Evolutionary conservation across 352 stramenopile species (phyloP).

Genomic region (Elongisporangium prolatum): DNA sequence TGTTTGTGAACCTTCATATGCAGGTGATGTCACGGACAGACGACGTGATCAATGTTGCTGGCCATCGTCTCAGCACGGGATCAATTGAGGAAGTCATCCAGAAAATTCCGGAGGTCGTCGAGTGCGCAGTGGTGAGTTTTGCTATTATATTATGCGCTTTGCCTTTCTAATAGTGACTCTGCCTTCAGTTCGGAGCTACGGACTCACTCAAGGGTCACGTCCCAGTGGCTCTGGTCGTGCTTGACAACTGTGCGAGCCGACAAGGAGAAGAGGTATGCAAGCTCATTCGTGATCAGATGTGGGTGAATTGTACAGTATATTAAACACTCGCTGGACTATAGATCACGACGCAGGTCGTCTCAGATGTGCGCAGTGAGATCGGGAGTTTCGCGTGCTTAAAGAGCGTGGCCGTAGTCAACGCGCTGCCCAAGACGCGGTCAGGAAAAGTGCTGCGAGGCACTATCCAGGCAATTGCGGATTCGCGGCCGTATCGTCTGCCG

Average conservation of each 20-base stretch:
- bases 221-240: slow-evolving; percentile 35
- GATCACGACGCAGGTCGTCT: slow-evolving; percentile 22
- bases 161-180: slow-evolving; percentile 2
- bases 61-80: slow-evolving; percentile 83
- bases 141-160: slow-evolving; percentile 1
- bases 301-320: neutral
- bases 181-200: slow-evolving; percentile 31
- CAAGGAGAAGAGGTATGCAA: neutral
- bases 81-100: slow-evolving; percentile 89
- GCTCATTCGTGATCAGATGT: neutral
- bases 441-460: slow-evolving; percentile 50
- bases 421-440: slow-evolving; percentile 46
- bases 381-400: slow-evolving; percentile 52
- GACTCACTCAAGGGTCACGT: slow-evolving; percentile 43
- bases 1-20: neutral
- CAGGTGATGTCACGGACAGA: slow-evolving; percentile 89
- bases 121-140: slow-evolving; percentile 74
- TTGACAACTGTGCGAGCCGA: slow-evolving; percentile 19
- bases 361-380: slow-evolving; percentile 37
- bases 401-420: slow-evolving; percentile 31
- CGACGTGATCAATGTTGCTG: slow-evolving; percentile 90
- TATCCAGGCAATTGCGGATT: slow-evolving; percentile 48
- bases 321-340: neutral
- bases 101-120: slow-evolving; percentile 75
- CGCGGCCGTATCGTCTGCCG: slow-evolving; percentile 30